These are phyloP conservation scores for Nemania sp. DNA, from an alignment of 2,329 filamentous ascomycete species.

Conservation along the genomic window DNA sequence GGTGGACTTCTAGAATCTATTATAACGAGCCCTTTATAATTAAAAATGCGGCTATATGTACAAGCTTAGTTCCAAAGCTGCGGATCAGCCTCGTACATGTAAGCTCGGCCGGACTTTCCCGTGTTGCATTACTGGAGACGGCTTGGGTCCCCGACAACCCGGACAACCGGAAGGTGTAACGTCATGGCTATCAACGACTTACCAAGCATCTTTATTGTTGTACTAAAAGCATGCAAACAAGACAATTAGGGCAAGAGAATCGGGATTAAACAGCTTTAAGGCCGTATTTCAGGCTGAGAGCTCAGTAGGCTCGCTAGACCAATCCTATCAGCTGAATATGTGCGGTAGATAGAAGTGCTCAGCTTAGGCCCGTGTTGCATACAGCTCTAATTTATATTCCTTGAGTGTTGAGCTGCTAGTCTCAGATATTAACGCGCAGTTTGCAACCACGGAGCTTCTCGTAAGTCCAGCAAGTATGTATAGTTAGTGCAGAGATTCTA, in stretches of 20 bases:
- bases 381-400: too few species aligned
- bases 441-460: too few species aligned
- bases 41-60: background rate
- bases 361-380: too few species aligned
- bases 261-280: background rate
- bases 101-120: constrained; percentile 20
- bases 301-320: background rate
- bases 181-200: background rate
- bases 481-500: too few species aligned
- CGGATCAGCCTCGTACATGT: constrained; percentile 21
- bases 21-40: constrained; percentile 1
- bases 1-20: background rate
- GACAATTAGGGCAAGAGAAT: background rate
- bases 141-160: constrained; percentile 24
- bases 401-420: too few species aligned
- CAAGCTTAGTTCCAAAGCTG: constrained; percentile 14
- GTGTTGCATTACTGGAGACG: constrained; percentile 25
- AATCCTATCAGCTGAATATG: background rate
- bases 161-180: constrained; percentile 16
- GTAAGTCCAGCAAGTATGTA: too few species aligned
- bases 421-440: too few species aligned
- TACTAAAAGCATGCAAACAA: background rate
- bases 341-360: background rate
- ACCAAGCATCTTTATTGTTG: background rate
- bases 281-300: background rate